A percentile compares a stretch with the other conserved stretches of the same genome.
phyloP scores from a whole-genome alignment of 202 grass and related monocot genomes.

The Setaria italica region DNA sequence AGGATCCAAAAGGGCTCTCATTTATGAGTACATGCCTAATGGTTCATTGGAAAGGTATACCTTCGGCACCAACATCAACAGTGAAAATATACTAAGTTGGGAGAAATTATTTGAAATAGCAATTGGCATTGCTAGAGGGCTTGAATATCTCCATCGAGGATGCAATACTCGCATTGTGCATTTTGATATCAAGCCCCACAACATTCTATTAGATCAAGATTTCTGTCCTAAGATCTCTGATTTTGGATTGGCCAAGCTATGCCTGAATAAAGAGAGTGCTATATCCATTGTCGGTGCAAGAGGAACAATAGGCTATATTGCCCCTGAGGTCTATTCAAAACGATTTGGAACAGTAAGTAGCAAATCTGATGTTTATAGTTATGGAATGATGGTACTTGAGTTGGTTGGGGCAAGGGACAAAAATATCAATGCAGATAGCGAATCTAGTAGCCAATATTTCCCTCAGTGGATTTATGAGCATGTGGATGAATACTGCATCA shows the following conservation, averaged over 20 bases:
- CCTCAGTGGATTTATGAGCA: too few relatives aligned
- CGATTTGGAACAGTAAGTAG: conserved; percentile 18
- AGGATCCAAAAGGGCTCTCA: conserved; percentile 57
- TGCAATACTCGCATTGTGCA: conserved; percentile 61
- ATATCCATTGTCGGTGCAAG: conserved; percentile 18
- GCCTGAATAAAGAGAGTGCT: conserved; percentile 20
- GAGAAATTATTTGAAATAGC: conserved; percentile 78
- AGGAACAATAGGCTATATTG: conserved; percentile 36
- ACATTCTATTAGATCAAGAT: conserved; percentile 55
- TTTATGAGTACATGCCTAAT: conserved; percentile 17
- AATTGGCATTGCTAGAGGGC: conserved; percentile 67
- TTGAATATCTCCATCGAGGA: conserved; percentile 73
- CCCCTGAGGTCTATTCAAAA: conserved; percentile 13
- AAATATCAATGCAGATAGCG: conserved; percentile 28
- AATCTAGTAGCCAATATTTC: conserved; percentile 44
- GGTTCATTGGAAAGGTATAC: conserved; percentile 14
- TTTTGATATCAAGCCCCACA: conserved; percentile 72
- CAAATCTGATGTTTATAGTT: conserved; percentile 44
- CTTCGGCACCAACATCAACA: not conserved
- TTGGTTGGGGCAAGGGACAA: conserved; percentile 61
- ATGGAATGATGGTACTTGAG: conserved; percentile 71
- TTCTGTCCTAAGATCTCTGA: conserved; percentile 41
- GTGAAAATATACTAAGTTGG: conserved; percentile 46
- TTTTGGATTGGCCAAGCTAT: conserved; percentile 39
- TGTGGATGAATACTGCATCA: conserved; percentile 37